Base-by-base conservation (phyloP, 148 eudicot genomes). In the Arbutus unedo region DNA sequence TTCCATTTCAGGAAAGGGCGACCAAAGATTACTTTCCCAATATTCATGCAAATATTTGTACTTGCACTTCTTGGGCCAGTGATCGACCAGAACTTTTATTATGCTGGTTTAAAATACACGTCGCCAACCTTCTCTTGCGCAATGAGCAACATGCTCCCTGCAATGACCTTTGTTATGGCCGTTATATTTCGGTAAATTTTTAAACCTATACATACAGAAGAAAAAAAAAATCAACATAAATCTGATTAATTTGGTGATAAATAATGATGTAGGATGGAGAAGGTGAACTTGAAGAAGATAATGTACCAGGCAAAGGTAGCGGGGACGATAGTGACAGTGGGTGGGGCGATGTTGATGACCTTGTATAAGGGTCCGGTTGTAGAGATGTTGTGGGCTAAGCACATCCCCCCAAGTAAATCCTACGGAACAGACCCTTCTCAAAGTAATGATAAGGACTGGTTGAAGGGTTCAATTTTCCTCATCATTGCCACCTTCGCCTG, bases 71-170 rank as follows among this genome's bases (percentile, higher is more conserved):
- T 96, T 6, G 99, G 99, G 88, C 99, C 99, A 0, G 97, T 96
- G 77, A 94, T 96, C 38, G 99, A 96, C 84, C 98, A 96, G 59
- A 96, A 96, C 70, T 92, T 96, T 85, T 96, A 96, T 88, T 96
- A 97, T 49, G 92, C 93, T 38, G 99, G 99, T 0, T 81, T 97
- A 66, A 97, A 97, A 57, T 94, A 87, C 82, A 97, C 99, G 2
- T 93, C 99, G 4, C 97, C 99, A 15, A 97, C 99, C 25, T 97
- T 92, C 83, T 92, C 99, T 3, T 93, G 98, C 54, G 99, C 99
- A 78, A 93, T 97, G 96, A 93, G 97, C 85, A 97, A 97, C 90
- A 97, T 97, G 98, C 92, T 97, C 41, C 97, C 99, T 2, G 99
- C 99, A 60, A 92, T 97, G 98, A 97, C 98, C 62, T 97, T 97